These are phyloP conservation scores for Zasmidium cellare DNA, from an alignment of 2,329 filamentous ascomycete species.

Conservation along the genomic window DNA sequence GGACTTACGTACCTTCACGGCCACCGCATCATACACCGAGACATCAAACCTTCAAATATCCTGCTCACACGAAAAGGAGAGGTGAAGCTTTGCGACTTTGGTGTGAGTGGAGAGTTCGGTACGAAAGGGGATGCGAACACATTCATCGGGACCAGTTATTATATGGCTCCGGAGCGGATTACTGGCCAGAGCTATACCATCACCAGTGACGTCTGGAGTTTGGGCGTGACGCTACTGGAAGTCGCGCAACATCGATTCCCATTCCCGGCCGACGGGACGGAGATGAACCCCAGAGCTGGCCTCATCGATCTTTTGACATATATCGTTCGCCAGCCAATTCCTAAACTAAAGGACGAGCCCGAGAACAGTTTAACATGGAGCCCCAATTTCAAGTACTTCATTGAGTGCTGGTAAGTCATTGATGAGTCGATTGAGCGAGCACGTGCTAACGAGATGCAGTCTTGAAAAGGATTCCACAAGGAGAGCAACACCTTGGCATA, in stretches of 20 bases:
- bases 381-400: constrained; percentile 98
- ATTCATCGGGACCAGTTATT: constrained; percentile 98
- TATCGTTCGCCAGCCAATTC: constrained; percentile 93
- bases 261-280: constrained; percentile 93
- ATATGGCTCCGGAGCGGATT: constrained; percentile 98
- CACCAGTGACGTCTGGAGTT: constrained; percentile 97
- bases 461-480: constrained; percentile 88
- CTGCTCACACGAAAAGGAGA: constrained; percentile 87
- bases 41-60: constrained; percentile 98
- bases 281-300: constrained; percentile 89
- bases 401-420: constrained; percentile 88
- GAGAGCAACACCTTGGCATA: constrained; percentile 93
- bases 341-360: constrained; percentile 86
- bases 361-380: constrained; percentile 85
- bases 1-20: constrained; percentile 93
- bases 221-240: constrained; percentile 94
- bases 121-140: constrained; percentile 98
- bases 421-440: background rate
- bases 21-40: constrained; percentile 95
- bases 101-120: constrained; percentile 94
- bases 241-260: constrained; percentile 99
- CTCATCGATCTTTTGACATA: constrained; percentile 95
- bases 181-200: constrained; percentile 98
- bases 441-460: constrained; percentile 51
- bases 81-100: constrained; percentile 98